Evolutionary conservation across 257 asterid genomes (phyloP), one percentile per base, ranked within the genome.

Genomic region (Mentha longifolia): DNA sequence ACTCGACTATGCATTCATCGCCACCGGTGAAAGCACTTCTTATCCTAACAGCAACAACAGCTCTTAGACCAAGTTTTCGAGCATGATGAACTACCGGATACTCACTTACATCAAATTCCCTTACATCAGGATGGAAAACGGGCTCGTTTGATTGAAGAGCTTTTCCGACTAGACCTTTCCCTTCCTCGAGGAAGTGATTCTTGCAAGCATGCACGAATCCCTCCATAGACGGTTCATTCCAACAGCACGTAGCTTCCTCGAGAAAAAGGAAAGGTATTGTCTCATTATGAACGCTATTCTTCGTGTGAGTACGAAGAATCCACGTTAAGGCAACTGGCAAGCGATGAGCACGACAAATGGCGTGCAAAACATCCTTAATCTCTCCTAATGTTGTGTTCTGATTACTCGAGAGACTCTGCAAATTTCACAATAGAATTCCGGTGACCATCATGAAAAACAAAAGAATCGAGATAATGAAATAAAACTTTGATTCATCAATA

Each of bases 51-150:
- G 96, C 96, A 41, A 88, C 91, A 51, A 85, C 96, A n/a, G 91
- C 87, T 62, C 76, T 82, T 12, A 92, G 82, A 59, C 88, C 82
- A 57, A 79, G 83, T 63, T 79, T 92, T 7, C 96, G 92, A 41
- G 98, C 95, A 61, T 92, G 98, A 70, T 92, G 96, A 76, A 85
- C 98, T 1, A 88, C 85, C 6, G 96, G 94, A 80, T 92, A 89
- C 45, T 89, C 89, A 67, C 83, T 84, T 70, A 89, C 82, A 70
- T 86, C 79, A 54, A 78, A 88, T 57, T 85, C 85, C 78, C 84
- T 89, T 51, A 89, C 86, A 60, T 92, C 91, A 3, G 78, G 77
- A 62, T 55, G 68, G 77, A 86, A 92, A 61, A 85, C 78, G 3
- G 95, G 96, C 45, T 71, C 80, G 77, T 80, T 86, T 14, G 94